Evolutionary conservation across 768 basidiomycete species (phyloP), one percentile per base, ranked within the genome.

Genomic region (Lactarius indigo): DNA sequence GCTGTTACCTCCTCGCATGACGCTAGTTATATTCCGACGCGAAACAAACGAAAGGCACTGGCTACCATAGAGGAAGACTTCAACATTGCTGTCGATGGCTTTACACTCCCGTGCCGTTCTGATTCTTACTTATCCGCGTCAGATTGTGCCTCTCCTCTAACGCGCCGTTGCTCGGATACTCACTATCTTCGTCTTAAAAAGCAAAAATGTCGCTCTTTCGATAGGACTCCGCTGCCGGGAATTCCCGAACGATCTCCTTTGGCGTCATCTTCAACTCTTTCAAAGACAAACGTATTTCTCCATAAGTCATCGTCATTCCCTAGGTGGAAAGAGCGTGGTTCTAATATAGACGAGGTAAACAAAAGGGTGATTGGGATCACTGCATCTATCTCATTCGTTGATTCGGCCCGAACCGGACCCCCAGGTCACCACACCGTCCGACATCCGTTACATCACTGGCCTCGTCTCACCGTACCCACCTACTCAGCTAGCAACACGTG

Each of bases 81-180:
- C 5, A 5, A 37, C 20, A 3, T 20, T 13, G 20, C 26, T 50
- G 8, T 44, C 6, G 37, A 47, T 9, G 9, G 41, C 20, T 5
- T 37, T 28, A 20, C 23, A 5, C 52, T 55, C 6, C 9, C 18
- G 4, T 54, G 10, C 18, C 33, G 31, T 28, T 59, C 57, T 9
- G 58, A 31, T 18, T 44, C 52, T 20, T 64, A 64, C 54, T 30
- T 68, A 41, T 68, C 66, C 9, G 58, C 62, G 17, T 68, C 66
- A 5, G 66, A 59, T 26, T 13, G 39, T 26, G 62, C 33, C 31
- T 55, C 31, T 33, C 42, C 41, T 59, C 33, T 18, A n/a, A 3
- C 52, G 1, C 55, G 30, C 8, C 13, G 17, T 56, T 5, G 5
- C 50, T 47, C 5, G 7, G 35, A 35, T 2, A 2, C 13, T 20